A percentile compares a stretch with the other conserved stretches of the same genome.
Conservation (phyloP, 768 basidiomycete genomes). For the Trametes maxima region DNA sequence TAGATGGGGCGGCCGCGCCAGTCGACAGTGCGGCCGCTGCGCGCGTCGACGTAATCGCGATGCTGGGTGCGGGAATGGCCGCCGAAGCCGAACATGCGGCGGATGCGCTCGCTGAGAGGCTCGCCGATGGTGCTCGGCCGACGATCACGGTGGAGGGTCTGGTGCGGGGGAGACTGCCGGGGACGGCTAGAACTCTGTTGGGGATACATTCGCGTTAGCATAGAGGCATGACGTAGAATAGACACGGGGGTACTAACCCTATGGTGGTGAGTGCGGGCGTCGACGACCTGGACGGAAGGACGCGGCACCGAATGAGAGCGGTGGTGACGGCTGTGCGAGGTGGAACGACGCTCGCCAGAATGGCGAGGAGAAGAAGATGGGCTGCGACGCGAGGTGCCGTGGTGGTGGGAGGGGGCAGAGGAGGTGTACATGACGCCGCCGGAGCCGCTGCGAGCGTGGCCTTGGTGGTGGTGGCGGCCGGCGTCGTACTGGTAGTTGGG, state of each 20-base stretch:
- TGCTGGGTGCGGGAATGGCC: conserved; percentile 16
- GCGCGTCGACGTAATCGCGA: conserved; percentile 28
- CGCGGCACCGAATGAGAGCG: conserved; percentile 21
- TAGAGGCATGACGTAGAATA: too few relatives aligned
- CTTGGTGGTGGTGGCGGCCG: conserved; percentile 23
- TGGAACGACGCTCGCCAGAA: conserved; percentile 24
- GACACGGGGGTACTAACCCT: conserved; percentile 11
- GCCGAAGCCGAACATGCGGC: conserved; percentile 40
- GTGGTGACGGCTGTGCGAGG: conserved; percentile 23
- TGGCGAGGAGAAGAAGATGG: conserved; percentile 12
- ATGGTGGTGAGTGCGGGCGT: conserved; percentile 9
- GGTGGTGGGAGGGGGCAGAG: conserved; percentile 13
- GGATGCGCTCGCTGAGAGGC: conserved; percentile 41
- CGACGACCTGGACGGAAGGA: conserved; percentile 5
- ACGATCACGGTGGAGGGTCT: conserved; percentile 17
- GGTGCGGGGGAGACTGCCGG: conserved; percentile 10
- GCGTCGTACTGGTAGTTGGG: conserved; percentile 20
- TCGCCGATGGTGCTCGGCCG: conserved; percentile 20
- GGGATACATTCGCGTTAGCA: not conserved
- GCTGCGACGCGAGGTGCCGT: conserved; percentile 13
- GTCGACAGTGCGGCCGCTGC: conserved; percentile 45
- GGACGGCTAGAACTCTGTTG: conserved; percentile 17
- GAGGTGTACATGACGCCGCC: conserved; percentile 21
- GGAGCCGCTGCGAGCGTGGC: conserved; percentile 24
- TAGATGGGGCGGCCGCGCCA: conserved; percentile 56